A percentile compares a stretch with the other conserved stretches of the same genome.
phyloP scores from a whole-genome alignment of 495 filamentous ascomycete genomes.

The Penicillium flavigenum region DNA sequence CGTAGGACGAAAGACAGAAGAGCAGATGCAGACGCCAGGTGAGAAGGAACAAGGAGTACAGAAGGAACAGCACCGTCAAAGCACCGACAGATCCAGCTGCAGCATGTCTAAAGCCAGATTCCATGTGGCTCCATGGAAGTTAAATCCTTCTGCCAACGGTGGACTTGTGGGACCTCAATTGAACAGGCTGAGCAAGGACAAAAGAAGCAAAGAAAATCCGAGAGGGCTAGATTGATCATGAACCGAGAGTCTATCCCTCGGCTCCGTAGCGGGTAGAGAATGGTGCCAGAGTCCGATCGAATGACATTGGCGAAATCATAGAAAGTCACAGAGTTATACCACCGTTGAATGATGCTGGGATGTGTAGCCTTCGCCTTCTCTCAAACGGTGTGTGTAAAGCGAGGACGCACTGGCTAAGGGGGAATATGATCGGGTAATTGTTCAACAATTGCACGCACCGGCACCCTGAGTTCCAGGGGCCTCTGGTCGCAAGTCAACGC shows the following conservation, averaged over 20 bases:
- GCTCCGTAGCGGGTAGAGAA: slow-evolving; percentile 10
- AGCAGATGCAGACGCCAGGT: slow-evolving; percentile 44
- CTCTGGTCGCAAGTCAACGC: slow-evolving; percentile 79
- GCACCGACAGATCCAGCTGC: slow-evolving; percentile 32
- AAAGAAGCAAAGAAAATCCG: slow-evolving; percentile 24
- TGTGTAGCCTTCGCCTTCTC: not conserved
- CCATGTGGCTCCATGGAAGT: slow-evolving; percentile 29
- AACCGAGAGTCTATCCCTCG: slow-evolving; percentile 19
- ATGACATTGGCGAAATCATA: slow-evolving; percentile 11
- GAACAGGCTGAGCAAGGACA: slow-evolving; percentile 17
- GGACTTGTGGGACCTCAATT: slow-evolving; percentile 10
- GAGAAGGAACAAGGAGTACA: slow-evolving; percentile 31
- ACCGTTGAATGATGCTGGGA: slow-evolving; percentile 1
- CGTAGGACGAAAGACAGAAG: slow-evolving; percentile 14
- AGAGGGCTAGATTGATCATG: slow-evolving; percentile 20
- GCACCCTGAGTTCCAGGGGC: slow-evolving; percentile 71
- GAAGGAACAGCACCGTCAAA: slow-evolving; percentile 23
- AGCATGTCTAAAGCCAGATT: slow-evolving; percentile 40
- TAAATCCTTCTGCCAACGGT: slow-evolving; percentile 13
- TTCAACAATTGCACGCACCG: slow-evolving; percentile 74
- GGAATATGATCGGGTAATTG: not conserved
- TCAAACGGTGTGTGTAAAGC: slow-evolving; percentile 8
- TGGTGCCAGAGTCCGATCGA: slow-evolving; percentile 7
- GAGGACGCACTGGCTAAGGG: not conserved
- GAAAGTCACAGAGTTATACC: slow-evolving; percentile 14